Evolutionary conservation across 306 rosid genomes (phyloP).

Genomic region (Corylus heterophylla): DNA sequence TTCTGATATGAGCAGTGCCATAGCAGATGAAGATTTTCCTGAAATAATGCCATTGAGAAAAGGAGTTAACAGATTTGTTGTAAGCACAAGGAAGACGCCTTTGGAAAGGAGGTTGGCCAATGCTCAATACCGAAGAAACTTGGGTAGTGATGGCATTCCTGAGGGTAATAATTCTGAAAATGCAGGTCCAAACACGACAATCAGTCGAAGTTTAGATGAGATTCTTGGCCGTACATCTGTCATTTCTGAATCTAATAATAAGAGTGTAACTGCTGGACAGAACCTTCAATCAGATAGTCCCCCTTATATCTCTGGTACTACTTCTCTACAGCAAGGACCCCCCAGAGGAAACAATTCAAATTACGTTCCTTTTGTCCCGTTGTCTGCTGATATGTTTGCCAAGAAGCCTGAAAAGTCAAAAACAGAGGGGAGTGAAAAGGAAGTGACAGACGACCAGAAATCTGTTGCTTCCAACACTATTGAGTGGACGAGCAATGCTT

Average conservation of each 20-base stretch:
- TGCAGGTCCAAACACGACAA: conserved; percentile 27
- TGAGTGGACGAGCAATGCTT: conserved; percentile 16
- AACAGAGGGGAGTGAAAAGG: conserved; percentile 33
- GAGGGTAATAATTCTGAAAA: conserved; percentile 30
- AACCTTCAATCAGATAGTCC: conserved; percentile 19
- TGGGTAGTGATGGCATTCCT: conserved; percentile 43
- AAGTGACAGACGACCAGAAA: conserved; percentile 12
- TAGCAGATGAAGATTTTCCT: conserved; percentile 83
- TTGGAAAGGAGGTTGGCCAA: conserved; percentile 72
- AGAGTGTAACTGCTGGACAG: conserved; percentile 27
- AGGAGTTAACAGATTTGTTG: conserved; percentile 93
- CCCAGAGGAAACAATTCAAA: conserved; percentile 38
- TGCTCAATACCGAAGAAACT: conserved; percentile 54
- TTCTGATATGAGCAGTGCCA: conserved; percentile 55
- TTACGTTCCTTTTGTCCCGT: conserved; percentile 56
- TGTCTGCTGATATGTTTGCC: conserved; percentile 50
- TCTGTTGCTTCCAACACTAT: conserved; percentile 15
- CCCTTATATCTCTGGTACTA: conserved; percentile 27
- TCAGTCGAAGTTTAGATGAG: conserved; percentile 35
- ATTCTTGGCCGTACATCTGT: conserved; percentile 32
- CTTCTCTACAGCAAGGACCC: conserved; percentile 33
- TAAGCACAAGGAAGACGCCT: conserved; percentile 87
- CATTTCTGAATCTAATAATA: conserved; percentile 35
- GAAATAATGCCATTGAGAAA: conserved; percentile 97
- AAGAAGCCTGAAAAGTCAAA: conserved; percentile 46